phyloP scores from a whole-genome alignment of 441 rosid genomes.

The Rhodomyrtus psidioides region DNA sequence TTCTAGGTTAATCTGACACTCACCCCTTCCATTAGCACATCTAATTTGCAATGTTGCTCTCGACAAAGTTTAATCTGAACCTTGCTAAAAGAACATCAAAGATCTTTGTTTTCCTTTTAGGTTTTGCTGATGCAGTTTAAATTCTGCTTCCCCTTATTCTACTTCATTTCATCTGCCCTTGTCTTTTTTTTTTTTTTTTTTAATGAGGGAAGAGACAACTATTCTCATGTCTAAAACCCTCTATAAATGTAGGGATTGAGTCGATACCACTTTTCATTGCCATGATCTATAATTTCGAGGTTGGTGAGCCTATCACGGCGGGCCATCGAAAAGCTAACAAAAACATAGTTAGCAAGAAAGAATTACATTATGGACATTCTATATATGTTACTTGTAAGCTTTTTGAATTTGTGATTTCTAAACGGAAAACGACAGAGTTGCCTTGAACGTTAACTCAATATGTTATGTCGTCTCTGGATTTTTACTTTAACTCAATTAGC shows the following conservation, averaged over 20 bases:
- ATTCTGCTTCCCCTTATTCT: fast-evolving
- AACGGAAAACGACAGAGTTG: fast-evolving
- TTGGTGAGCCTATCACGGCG: fast-evolving
- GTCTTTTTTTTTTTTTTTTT: not conserved
- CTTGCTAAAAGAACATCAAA: not conserved
- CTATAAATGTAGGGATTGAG: not conserved
- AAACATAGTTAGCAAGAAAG: not conserved
- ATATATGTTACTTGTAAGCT: not conserved
- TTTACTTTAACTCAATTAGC: too few species aligned
- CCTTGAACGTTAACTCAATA: fast-evolving
- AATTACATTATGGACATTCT: not conserved
- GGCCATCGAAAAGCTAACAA: fast-evolving
- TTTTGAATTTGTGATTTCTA: not conserved
- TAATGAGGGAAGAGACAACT: not conserved
- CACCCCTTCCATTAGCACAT: not conserved
- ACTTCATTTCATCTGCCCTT: not conserved
- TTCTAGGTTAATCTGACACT: fast-evolving
- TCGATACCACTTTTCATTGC: not conserved
- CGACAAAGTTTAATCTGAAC: not conserved
- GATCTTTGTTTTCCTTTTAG: not conserved
- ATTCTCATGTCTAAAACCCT: not conserved
- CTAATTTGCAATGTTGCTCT: not conserved
- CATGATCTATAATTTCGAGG: not conserved
- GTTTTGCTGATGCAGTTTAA: not conserved
- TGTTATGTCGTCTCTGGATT: fast-evolving